Evolutionary conservation across 768 basidiomycete genomes (phyloP).

Genomic region (Suillus americanus): DNA sequence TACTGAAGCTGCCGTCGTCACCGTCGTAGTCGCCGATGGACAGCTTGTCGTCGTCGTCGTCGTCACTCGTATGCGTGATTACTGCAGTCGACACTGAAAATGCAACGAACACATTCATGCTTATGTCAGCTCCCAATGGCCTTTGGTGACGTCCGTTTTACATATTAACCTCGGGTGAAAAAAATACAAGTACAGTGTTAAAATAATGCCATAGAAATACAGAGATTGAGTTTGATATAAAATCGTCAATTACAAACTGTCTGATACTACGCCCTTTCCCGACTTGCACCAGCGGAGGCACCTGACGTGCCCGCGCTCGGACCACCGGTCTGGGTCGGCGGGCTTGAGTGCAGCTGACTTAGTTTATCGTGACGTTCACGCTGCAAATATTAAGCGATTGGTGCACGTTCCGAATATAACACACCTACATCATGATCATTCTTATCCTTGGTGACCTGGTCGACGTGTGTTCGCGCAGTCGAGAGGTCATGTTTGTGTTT

Average conservation of each 20-base stretch:
- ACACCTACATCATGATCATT: slow-evolving; percentile 22
- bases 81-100: neutral
- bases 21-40: slow-evolving; percentile 12
- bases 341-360: slow-evolving; percentile 9
- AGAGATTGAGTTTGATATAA: neutral
- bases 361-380: slow-evolving; percentile 22
- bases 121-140: neutral
- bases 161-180: neutral
- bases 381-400: slow-evolving; percentile 5
- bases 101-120: slow-evolving; percentile 1
- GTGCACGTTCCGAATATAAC: neutral
- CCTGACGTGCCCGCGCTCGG: neutral
- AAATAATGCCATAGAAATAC: neutral
- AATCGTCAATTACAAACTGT: neutral
- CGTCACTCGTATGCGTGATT: slow-evolving; percentile 2
- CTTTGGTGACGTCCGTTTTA: no score
- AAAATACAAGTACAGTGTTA: neutral
- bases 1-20: slow-evolving; percentile 1
- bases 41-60: slow-evolving; percentile 20
- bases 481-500: slow-evolving; percentile 17
- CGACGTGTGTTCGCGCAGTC: slow-evolving; percentile 17
- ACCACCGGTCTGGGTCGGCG: neutral
- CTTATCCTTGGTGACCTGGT: slow-evolving; percentile 21
- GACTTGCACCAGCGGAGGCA: slow-evolving; percentile 1
- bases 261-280: neutral